Percentiles rank a stretch among this genome's conserved stretches.
phyloP scores from a whole-genome alignment of 2,329 filamentous ascomycete genomes.

The Neofusicoccum umdonicola region DNA sequence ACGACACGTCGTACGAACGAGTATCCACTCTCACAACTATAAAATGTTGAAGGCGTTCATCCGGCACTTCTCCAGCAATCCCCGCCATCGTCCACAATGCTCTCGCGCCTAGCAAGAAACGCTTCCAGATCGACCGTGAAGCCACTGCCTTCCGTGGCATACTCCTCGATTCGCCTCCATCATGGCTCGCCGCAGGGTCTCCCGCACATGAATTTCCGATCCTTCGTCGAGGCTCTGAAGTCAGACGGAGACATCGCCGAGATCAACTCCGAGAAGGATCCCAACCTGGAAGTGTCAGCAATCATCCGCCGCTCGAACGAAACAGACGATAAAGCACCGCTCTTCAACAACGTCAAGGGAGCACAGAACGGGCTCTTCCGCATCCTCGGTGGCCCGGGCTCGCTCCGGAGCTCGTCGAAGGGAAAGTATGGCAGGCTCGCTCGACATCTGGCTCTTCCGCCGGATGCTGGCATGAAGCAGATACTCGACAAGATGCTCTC shows the following conservation, averaged over 20 bases:
- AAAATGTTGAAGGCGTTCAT: neutral
- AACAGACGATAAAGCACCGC: conserved; percentile 46
- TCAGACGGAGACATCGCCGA: conserved; percentile 47
- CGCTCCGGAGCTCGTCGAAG: conserved; percentile 32
- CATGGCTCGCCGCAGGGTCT: conserved; percentile 21
- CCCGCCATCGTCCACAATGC: neutral
- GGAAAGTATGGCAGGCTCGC: conserved; percentile 45
- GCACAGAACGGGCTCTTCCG: conserved; percentile 46
- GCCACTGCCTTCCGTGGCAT: neutral
- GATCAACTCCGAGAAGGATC: conserved; percentile 44
- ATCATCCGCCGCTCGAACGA: conserved; percentile 49
- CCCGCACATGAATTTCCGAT: conserved; percentile 42
- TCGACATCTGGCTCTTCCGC: conserved; percentile 41
- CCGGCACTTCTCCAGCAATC: neutral
- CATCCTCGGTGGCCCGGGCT: conserved; percentile 47
- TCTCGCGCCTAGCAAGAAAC: neutral
- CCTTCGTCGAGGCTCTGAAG: conserved; percentile 46
- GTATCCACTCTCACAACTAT: neutral
- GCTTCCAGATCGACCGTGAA: neutral
- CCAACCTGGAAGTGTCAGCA: conserved; percentile 48
- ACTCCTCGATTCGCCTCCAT: neutral
- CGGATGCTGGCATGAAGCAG: conserved; percentile 25
- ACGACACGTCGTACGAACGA: neutral
- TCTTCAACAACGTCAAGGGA: conserved; percentile 54
- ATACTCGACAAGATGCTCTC: conserved; percentile 20